phyloP scores from a whole-genome alignment of 2,329 filamentous ascomycete species.

The Elsinoe necatrix region DNA sequence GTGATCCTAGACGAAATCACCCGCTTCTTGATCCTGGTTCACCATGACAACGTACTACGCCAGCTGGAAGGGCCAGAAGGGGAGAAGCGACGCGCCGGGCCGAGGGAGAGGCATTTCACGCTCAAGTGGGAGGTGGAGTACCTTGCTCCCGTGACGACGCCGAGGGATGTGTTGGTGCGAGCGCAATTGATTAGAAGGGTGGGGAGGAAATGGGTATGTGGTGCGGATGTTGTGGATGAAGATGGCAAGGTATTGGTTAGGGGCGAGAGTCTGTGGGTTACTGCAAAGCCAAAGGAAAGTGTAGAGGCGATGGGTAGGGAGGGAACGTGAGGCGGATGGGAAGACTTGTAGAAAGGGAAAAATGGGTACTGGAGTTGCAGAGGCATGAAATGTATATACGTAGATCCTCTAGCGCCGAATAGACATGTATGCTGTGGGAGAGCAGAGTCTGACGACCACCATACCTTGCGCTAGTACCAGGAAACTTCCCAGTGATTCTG shows the following conservation, averaged over 20 bases:
- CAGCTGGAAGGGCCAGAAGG: background rate
- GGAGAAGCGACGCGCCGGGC: background rate
- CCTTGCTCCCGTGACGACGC: slow-evolving; percentile 60
- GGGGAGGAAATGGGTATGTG: slow-evolving; percentile 33
- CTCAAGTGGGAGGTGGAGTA: slow-evolving; percentile 64
- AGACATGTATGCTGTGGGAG: no score
- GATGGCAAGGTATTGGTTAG: slow-evolving; percentile 19
- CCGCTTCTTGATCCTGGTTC: slow-evolving; percentile 1
- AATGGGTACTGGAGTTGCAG: background rate
- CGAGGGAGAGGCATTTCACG: slow-evolving; percentile 8
- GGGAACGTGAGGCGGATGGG: slow-evolving; percentile 23
- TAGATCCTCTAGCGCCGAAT: no score
- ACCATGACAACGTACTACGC: background rate
- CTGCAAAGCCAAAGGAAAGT: slow-evolving; percentile 30
- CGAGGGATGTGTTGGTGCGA: slow-evolving; percentile 58
- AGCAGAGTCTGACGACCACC: no score
- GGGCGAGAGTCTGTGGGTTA: slow-evolving; percentile 31
- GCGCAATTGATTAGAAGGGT: slow-evolving; percentile 57
- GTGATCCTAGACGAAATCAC: slow-evolving; percentile 6
- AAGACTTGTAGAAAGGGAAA: background rate
- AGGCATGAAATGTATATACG: background rate
- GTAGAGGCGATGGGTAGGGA: slow-evolving; percentile 17
- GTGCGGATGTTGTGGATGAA: slow-evolving; percentile 2
- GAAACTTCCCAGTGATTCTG: background rate
- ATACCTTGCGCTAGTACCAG: no score